phyloP scores from a whole-genome alignment of 805 yeast genomes.

The Pichia insulana region DNA sequence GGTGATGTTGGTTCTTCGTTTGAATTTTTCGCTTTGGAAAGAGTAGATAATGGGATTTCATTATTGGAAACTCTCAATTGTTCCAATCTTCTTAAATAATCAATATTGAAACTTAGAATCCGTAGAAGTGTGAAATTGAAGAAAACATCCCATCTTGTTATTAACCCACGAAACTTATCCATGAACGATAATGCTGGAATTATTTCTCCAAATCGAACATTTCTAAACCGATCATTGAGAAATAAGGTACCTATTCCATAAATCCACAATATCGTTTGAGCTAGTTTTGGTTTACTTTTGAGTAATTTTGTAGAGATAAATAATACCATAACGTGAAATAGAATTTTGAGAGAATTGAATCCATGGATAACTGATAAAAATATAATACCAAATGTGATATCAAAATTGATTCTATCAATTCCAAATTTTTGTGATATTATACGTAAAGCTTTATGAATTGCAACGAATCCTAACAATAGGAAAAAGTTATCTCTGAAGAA shows the following conservation, averaged over 20 bases:
- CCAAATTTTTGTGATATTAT: conserved; percentile 22
- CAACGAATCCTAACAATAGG: conserved; percentile 46
- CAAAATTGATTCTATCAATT: conserved; percentile 51
- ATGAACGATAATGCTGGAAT: conserved; percentile 36
- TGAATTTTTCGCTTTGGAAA: conserved; percentile 12
- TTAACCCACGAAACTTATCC: conserved; percentile 68
- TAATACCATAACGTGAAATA: conserved; percentile 47
- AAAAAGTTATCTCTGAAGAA: conserved; percentile 79
- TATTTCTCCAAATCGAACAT: conserved; percentile 40
- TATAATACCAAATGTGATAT: conserved; percentile 58
- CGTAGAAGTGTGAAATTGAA: conserved; percentile 84
- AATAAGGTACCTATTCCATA: conserved; percentile 77
- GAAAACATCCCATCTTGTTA: conserved; percentile 91
- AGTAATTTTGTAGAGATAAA: conserved; percentile 39
- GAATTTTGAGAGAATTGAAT: conserved; percentile 52
- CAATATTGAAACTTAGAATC: conserved; percentile 75
- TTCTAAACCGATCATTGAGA: conserved; percentile 60
- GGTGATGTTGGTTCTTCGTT: conserved; percentile 8
- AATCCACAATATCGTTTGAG: conserved; percentile 51
- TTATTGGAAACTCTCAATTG: conserved; percentile 5
- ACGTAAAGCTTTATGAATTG: conserved; percentile 48
- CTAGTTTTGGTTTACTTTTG: conserved; percentile 28
- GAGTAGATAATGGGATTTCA: conserved; percentile 2
- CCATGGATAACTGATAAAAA: conserved; percentile 78
- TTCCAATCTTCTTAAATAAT: conserved; percentile 44